Conservation (phyloP, 345 rosid genomes). For the Heritiera fomes region DNA sequence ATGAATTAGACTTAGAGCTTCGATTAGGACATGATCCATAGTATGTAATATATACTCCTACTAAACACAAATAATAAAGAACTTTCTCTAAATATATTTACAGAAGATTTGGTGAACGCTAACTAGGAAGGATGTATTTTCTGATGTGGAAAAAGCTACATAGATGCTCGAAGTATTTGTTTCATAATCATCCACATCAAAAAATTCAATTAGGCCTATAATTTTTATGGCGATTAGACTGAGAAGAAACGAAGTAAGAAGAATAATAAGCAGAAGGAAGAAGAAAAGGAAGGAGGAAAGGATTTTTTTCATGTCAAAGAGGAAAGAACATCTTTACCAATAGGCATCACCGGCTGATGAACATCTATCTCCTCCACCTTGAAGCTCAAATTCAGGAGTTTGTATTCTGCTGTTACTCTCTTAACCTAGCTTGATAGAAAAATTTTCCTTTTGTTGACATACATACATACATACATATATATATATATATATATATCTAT, state of each 20-base stretch:
- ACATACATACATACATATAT: too few relatives aligned
- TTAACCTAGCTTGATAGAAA: neutral
- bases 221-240: neutral
- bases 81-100: neutral
- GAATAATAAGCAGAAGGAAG: conserved; percentile 1
- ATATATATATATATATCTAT: too few relatives aligned
- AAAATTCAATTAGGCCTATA: neutral
- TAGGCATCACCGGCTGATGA: neutral
- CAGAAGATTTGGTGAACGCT: conserved; percentile 8
- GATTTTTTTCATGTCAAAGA: neutral
- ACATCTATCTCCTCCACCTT: neutral
- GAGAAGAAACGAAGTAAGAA: neutral
- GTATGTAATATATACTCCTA: neutral
- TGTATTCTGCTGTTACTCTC: neutral
- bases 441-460: neutral
- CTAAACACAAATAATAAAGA: neutral
- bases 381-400: neutral
- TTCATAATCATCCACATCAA: too few relatives aligned
- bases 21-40: conserved; percentile 70
- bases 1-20: conserved; percentile 86
- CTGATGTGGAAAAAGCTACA: conserved; percentile 4
- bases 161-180: neutral
- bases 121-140: conserved; percentile 16
- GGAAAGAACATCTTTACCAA: neutral
- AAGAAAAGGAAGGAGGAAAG: neutral